Conservation (phyloP, 2,329 filamentous ascomycete genomes). For the Teratosphaeria zuluensis region DNA sequence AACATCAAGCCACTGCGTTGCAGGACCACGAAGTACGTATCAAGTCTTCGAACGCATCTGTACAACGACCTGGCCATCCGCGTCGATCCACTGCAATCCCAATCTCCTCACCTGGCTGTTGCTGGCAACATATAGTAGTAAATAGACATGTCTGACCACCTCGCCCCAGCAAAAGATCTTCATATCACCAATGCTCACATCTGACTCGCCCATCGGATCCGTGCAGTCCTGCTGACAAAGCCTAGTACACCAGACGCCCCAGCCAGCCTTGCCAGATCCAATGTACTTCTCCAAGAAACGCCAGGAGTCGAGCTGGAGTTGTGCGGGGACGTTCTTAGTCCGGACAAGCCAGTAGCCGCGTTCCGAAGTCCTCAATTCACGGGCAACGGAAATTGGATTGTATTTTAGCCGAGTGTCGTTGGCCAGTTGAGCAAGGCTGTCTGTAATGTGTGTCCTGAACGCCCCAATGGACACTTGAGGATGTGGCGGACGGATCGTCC, state of each 20-base stretch:
- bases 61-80: slow-evolving; percentile 46
- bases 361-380: slow-evolving; percentile 51
- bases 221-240: slow-evolving; percentile 4
- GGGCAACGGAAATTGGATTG: slow-evolving; percentile 29
- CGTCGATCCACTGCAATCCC: slow-evolving; percentile 58
- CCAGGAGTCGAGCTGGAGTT: slow-evolving; percentile 50
- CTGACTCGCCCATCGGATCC: neutral
- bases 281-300: slow-evolving; percentile 52
- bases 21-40: neutral
- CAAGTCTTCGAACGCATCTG: slow-evolving; percentile 31
- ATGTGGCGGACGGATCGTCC: slow-evolving; percentile 14
- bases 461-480: slow-evolving; percentile 11
- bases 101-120: slow-evolving; percentile 50
- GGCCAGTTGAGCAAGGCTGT: slow-evolving; percentile 20
- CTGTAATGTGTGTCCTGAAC: slow-evolving; percentile 23
- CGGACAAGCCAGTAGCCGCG: slow-evolving; percentile 67
- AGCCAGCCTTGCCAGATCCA: slow-evolving; percentile 50
- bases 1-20: neutral
- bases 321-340: slow-evolving; percentile 38
- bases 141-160: slow-evolving; percentile 60
- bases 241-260: slow-evolving; percentile 53
- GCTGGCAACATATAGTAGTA: slow-evolving; percentile 65
- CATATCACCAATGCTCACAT: slow-evolving; percentile 28
- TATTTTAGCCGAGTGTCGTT: slow-evolving; percentile 24
- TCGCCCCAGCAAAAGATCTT: slow-evolving; percentile 72